Base-by-base conservation (phyloP, 2,329 filamentous ascomycete genomes). In the Clonostachys rhizophaga region DNA sequence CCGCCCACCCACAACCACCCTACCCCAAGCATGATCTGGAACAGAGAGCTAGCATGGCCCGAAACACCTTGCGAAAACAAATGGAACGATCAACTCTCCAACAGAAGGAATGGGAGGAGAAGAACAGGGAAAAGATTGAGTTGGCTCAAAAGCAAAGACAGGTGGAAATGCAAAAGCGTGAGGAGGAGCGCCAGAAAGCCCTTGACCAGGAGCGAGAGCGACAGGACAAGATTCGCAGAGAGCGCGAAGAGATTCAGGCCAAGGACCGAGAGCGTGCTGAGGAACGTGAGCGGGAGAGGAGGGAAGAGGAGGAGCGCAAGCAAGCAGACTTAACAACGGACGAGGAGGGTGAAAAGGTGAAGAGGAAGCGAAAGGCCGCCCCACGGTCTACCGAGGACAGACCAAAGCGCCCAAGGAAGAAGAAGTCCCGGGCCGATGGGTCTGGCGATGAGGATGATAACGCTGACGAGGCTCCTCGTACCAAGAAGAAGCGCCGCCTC, bases 41-140 rank as follows among this genome's bases (percentile, higher is more conserved):
- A 65, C 89, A 95, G 68, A 90, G 95, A 61, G 92, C 94, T 40
- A 95, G 89, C 74, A 99, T 99, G 94, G 91, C 90, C 54, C 85
- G 87, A 50, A 96, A 96, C 64, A 99, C 95, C 1, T 89, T 96
- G 70, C 86, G 89, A 54, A 91, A 89, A 58, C 92, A 99, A 65
- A 80, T 99, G 12, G 89, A 95, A 59, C 84, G 91, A 58, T 87
- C 89, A 5, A 81, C 92, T 43, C 84, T 89, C 54, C 86, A 82
- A 55, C 94, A 99, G 64, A 86, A 82, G 52, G 89, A 95, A 52
- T 97, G 95, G 65, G 94, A 99, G 65, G 86, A 91, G 58, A 90
- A 89, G 72, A 96, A 97, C 63, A 89, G 91, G 35, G 83, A 87
- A 58, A 95, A 94, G 65, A 80, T 97, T 4, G 81, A 87, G 51